Conservation (phyloP, 2,329 filamentous ascomycete species). For the Incumbomyces delicatus region DNA sequence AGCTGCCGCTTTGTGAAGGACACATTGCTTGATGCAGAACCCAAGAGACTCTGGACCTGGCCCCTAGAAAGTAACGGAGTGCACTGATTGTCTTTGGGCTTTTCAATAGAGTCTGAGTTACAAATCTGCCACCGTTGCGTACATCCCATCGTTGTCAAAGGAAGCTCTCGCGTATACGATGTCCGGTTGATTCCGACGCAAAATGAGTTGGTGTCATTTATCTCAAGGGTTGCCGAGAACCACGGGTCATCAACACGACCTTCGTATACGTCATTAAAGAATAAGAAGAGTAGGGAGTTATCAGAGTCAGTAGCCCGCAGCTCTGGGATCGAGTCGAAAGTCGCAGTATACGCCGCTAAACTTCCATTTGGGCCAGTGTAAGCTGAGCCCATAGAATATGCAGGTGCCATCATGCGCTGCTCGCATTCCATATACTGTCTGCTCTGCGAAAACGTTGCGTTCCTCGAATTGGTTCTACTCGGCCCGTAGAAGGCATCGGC, state of each 20-base stretch:
- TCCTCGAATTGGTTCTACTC: slow-evolving; percentile 1
- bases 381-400: slow-evolving; percentile 5
- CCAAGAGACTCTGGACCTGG: neutral
- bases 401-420: neutral
- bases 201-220: slow-evolving; percentile 2
- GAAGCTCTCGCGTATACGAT: slow-evolving; percentile 3
- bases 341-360: neutral
- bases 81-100: neutral
- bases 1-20: neutral
- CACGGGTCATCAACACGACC: slow-evolving; percentile 8
- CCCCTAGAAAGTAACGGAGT: neutral
- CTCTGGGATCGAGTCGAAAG: slow-evolving; percentile 2
- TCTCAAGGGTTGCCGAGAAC: slow-evolving; percentile 3
- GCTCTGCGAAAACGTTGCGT: slow-evolving; percentile 5
- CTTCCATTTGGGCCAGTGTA: neutral
- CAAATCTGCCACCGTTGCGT: slow-evolving; percentile 8
- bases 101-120: neutral
- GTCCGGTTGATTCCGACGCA: neutral
- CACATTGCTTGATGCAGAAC: neutral
- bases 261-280: slow-evolving; percentile 4
- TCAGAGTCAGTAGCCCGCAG: neutral
- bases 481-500: slow-evolving; percentile 6
- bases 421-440: slow-evolving; percentile 3
- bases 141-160: slow-evolving; percentile 6
- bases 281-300: slow-evolving; percentile 1